Evolutionary conservation across 305 asterid genomes (phyloP).

Genomic region (Rubia tinctorum): DNA sequence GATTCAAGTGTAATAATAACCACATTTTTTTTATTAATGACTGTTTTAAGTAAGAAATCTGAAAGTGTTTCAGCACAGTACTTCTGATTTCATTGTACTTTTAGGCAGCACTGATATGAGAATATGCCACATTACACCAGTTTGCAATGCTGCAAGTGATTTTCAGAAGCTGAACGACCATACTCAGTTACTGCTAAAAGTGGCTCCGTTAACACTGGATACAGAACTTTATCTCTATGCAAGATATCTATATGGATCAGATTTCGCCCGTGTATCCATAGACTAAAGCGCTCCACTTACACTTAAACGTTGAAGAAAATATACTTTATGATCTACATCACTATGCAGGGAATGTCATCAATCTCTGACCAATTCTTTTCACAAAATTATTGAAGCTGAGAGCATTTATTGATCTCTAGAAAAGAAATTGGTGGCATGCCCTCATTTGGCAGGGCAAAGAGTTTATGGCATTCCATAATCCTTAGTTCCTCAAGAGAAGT

Average conservation of each 20-base stretch:
- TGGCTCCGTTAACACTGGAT: no score
- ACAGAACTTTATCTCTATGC: no score
- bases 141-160: no score
- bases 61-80: neutral
- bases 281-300: no score
- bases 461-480: conserved; percentile 36
- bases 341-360: conserved; percentile 49
- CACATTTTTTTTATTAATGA: neutral
- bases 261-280: no score
- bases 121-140: no score
- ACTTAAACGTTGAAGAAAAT: neutral
- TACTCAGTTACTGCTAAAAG: no score
- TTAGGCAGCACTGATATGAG: no score
- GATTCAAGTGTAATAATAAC: conserved; percentile 1
- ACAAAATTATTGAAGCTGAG: conserved; percentile 34
- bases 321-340: conserved; percentile 27
- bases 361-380: conserved; percentile 33
- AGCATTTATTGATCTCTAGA: conserved; percentile 43
- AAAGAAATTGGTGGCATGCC: conserved; percentile 39
- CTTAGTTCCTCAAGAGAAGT: conserved; percentile 45
- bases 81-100: neutral
- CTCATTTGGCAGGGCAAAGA: conserved; percentile 33
- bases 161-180: no score
- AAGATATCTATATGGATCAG: no score
- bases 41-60: neutral